Conservation (phyloP, 805 yeast species). For the Lipomyces anomalus region DNA sequence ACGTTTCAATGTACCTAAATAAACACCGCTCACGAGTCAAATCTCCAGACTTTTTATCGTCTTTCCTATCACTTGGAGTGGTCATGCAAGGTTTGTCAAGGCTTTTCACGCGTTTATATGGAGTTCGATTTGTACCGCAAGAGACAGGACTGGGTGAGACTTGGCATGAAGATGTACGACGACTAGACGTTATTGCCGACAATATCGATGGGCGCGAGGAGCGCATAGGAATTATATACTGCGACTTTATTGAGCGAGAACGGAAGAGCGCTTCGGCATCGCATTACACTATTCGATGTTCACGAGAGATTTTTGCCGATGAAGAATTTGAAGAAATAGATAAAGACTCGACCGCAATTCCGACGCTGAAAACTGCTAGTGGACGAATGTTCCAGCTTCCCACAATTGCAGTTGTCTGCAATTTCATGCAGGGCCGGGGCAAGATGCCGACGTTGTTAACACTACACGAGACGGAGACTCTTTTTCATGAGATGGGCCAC, state of each 20-base stretch:
- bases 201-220: constrained; percentile 21
- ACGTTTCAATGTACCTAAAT: constrained; percentile 33
- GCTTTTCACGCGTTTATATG: constrained; percentile 66
- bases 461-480: constrained; percentile 79
- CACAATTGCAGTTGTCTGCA: constrained; percentile 82
- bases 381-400: constrained; percentile 71
- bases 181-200: constrained; percentile 67
- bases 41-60: constrained; percentile 46
- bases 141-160: constrained; percentile 65
- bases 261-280: constrained; percentile 77
- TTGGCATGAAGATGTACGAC: constrained; percentile 83
- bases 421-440: constrained; percentile 48
- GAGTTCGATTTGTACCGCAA: constrained; percentile 66
- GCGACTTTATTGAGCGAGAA: constrained; percentile 76
- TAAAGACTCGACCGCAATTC: constrained; percentile 10
- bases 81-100: constrained; percentile 77
- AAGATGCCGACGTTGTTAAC: constrained; percentile 52
- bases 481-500: constrained; percentile 98
- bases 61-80: constrained; percentile 77
- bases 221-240: constrained; percentile 72
- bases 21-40: constrained; percentile 34
- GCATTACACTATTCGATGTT: constrained; percentile 91
- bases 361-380: constrained; percentile 27
- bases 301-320: constrained; percentile 64
- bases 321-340: constrained; percentile 40